Evolutionary conservation across 129 eudicot species (phyloP).

Genomic region (Glebionis coronaria): DNA sequence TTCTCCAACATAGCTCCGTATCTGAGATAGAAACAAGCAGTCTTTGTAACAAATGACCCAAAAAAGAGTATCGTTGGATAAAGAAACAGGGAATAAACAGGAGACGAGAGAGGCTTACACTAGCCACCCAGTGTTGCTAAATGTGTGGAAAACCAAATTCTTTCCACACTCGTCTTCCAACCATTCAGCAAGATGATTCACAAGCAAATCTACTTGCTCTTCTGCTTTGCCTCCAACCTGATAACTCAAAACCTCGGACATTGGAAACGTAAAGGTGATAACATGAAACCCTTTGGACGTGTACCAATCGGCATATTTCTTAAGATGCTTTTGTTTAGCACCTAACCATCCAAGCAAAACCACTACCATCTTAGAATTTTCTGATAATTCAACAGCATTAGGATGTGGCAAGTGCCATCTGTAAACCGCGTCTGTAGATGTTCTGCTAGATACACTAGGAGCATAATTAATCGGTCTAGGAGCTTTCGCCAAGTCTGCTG

Average conservation of each 20-base stretch:
- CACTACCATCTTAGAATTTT: conserved; percentile 77
- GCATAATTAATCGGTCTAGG: conserved; percentile 52
- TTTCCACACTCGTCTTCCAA: conserved; percentile 80
- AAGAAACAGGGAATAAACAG: not conserved
- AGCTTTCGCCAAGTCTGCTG: conserved; percentile 63
- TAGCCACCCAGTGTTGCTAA: conserved; percentile 98
- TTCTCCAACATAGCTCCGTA: conserved; percentile 95
- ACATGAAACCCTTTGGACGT: conserved; percentile 93
- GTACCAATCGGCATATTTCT: conserved; percentile 87
- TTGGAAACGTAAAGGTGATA: conserved; percentile 88
- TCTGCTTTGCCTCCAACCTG: conserved; percentile 94
- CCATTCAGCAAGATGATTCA: conserved; percentile 77
- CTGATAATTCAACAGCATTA: conserved; percentile 39
- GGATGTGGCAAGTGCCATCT: conserved; percentile 92
- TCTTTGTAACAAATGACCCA: not conserved
- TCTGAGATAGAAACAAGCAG: conserved; percentile 33
- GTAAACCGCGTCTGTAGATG: conserved; percentile 56
- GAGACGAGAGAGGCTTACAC: conserved; percentile 51
- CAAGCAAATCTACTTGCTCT: conserved; percentile 71
- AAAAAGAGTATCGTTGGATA: not conserved
- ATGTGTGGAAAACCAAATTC: conserved; percentile 87
- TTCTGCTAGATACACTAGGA: conserved; percentile 11
- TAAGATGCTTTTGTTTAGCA: conserved; percentile 95
- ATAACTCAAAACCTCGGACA: conserved; percentile 74
- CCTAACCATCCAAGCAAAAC: conserved; percentile 98